Evolutionary conservation across 2,329 filamentous ascomycete species (phyloP).

Genomic region (Colletotrichum cuscutae): DNA sequence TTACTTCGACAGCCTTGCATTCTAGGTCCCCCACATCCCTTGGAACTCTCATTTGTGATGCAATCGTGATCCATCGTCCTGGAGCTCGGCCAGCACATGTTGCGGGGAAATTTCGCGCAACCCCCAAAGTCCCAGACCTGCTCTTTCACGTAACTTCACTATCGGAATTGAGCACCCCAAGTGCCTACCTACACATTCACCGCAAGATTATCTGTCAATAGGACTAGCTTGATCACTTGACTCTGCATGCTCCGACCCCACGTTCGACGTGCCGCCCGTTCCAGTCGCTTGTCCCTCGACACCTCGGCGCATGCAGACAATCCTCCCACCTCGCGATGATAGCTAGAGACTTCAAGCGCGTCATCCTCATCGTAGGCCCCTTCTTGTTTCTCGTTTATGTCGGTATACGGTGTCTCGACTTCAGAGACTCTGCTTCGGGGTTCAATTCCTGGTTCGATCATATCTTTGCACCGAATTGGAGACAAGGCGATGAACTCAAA

Average conservation of each 20-base stretch:
- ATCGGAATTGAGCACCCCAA: neutral
- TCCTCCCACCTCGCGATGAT: conserved; percentile 41
- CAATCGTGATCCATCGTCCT: neutral
- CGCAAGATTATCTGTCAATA: neutral
- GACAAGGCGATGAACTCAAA: conserved; percentile 23
- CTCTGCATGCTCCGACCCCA: neutral
- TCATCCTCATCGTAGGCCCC: conserved; percentile 44
- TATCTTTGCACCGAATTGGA: conserved; percentile 26
- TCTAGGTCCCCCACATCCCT: conserved; percentile 7
- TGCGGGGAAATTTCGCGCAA: neutral
- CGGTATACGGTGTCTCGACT: conserved; percentile 30
- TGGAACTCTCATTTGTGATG: conserved; percentile 2
- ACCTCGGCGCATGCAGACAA: neutral
- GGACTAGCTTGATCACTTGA: neutral
- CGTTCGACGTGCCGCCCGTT: neutral
- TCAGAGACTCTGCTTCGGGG: neutral
- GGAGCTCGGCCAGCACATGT: neutral
- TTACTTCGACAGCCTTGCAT: neutral
- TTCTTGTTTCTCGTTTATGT: conserved; percentile 44
- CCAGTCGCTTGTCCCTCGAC: neutral
- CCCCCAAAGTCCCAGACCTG: neutral
- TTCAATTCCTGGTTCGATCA: conserved; percentile 19
- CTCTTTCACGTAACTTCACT: neutral
- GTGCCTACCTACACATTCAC: neutral
- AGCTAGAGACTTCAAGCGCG: conserved; percentile 44